Conservation (phyloP, 768 basidiomycete species). For the Leccinellum luteum region DNA sequence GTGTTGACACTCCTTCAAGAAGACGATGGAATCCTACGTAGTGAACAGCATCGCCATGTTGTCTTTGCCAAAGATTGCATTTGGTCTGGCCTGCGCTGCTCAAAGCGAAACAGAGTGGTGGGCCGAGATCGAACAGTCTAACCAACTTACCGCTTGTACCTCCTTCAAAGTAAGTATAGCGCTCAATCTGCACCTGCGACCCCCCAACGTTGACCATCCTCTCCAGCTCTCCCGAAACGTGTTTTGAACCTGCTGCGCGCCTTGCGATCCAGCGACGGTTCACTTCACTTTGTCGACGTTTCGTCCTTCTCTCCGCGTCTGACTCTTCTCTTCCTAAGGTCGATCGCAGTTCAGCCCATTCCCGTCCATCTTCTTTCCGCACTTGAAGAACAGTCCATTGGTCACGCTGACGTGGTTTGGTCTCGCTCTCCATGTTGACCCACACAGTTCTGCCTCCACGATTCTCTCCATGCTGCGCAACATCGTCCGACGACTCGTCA, state of each 20-base stretch:
- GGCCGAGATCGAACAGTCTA: constrained; percentile 65
- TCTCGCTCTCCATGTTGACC: constrained; percentile 5
- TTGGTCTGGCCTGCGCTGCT: constrained; percentile 60
- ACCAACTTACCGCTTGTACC: constrained; percentile 57
- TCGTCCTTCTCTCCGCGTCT: constrained; percentile 45
- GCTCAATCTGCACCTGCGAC: neutral
- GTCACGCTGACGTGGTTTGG: constrained; percentile 18
- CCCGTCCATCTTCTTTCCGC: constrained; percentile 58
- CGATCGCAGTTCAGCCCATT: constrained; percentile 41
- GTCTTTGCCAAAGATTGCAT: constrained; percentile 49
- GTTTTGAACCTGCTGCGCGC: constrained; percentile 36
- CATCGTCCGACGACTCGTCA: constrained; percentile 10
- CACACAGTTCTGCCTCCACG: constrained; percentile 7
- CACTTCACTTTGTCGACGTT: constrained; percentile 46
- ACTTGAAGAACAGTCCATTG: constrained; percentile 41
- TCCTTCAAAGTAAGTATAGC: constrained; percentile 69
- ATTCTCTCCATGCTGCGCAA: constrained; percentile 7
- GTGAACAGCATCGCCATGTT: constrained; percentile 3
- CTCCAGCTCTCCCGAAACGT: constrained; percentile 28
- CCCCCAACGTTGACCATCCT: constrained; percentile 3
- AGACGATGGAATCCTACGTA: neutral
- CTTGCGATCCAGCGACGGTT: constrained; percentile 42
- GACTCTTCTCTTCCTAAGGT: constrained; percentile 45
- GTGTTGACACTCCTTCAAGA: constrained; percentile 17
- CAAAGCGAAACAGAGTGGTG: constrained; percentile 87